These are phyloP conservation scores for Fusarium veterinarium DNA, from an alignment of 2,329 filamentous ascomycete species.

Conservation along the genomic window DNA sequence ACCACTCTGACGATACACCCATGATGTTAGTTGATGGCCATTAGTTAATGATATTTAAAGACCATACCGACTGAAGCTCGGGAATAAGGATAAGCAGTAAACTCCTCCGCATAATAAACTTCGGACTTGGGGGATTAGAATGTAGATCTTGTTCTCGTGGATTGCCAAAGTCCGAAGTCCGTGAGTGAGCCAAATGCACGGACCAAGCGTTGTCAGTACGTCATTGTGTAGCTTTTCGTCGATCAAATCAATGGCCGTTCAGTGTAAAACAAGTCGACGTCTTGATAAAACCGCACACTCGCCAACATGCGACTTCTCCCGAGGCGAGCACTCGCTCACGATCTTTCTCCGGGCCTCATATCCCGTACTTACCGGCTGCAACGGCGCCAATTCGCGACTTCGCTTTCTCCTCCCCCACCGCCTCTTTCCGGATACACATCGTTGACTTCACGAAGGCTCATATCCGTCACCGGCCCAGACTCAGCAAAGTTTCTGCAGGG, in stretches of 20 bases:
- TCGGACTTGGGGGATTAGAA: not conserved
- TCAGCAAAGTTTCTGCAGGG: slow-evolving; percentile 89
- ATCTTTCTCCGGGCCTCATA: slow-evolving; percentile 30
- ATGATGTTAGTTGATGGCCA: not conserved
- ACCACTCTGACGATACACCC: not conserved
- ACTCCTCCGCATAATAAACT: slow-evolving; percentile 9
- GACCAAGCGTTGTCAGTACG: slow-evolving; percentile 33
- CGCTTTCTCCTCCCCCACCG: slow-evolving; percentile 53
- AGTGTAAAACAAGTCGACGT: slow-evolving; percentile 16
- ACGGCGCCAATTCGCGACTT: slow-evolving; percentile 48
- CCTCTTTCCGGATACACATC: slow-evolving; percentile 61
- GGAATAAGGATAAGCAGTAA: slow-evolving; percentile 9
- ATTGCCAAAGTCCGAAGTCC: slow-evolving; percentile 32
- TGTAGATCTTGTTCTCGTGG: slow-evolving; percentile 19
- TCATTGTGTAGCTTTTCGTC: slow-evolving; percentile 41
- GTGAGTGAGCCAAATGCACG: slow-evolving; percentile 21
- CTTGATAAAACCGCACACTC: slow-evolving; percentile 21
- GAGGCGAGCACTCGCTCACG: slow-evolving; percentile 33
- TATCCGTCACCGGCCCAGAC: slow-evolving; percentile 83
- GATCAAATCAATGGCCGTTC: slow-evolving; percentile 11
- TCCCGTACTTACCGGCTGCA: slow-evolving; percentile 50
- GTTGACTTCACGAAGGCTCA: slow-evolving; percentile 80
- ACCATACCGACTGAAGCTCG: not conserved
- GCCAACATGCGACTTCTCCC: slow-evolving; percentile 43
- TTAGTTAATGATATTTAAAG: not conserved